phyloP scores from a whole-genome alignment of 768 basidiomycete species.

The Tricholomella constricta region DNA sequence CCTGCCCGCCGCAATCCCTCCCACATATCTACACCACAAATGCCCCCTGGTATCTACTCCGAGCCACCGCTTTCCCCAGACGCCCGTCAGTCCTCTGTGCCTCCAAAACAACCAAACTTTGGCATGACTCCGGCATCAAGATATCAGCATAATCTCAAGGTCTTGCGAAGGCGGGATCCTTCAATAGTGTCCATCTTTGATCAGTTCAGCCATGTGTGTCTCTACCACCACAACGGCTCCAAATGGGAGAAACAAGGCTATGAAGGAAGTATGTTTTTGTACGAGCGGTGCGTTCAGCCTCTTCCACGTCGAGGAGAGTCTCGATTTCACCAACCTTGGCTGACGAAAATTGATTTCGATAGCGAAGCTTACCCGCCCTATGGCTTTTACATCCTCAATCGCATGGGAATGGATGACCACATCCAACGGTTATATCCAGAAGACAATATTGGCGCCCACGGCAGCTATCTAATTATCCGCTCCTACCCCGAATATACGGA shows the following conservation, averaged over 20 bases:
- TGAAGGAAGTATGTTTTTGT: constrained; percentile 90
- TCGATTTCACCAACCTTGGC: neutral
- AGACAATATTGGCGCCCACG: constrained; percentile 66
- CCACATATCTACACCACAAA: constrained; percentile 16
- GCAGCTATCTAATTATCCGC: constrained; percentile 71
- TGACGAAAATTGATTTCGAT: constrained; percentile 15
- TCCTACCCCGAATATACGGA: constrained; percentile 71
- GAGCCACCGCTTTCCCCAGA: constrained; percentile 17
- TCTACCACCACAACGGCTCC: constrained; percentile 72
- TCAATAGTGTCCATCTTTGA: constrained; percentile 81
- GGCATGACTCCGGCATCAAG: constrained; percentile 68
- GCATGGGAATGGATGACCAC: constrained; percentile 79
- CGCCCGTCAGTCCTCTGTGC: constrained; percentile 21
- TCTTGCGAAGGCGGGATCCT: constrained; percentile 76
- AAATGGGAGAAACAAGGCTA: constrained; percentile 84
- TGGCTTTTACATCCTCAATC: constrained; percentile 83
- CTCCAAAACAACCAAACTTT: constrained; percentile 27
- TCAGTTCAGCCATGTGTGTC: constrained; percentile 85
- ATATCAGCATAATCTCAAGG: constrained; percentile 79
- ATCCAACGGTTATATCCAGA: constrained; percentile 75
- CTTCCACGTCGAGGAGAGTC: constrained; percentile 2
- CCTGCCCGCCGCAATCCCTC: constrained; percentile 29
- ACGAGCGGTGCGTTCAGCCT: constrained; percentile 64
- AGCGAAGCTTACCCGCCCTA: constrained; percentile 81
- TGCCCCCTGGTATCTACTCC: no score